phyloP scores from a whole-genome alignment of 441 rosid genomes.

The Brassica hybrid region DNA sequence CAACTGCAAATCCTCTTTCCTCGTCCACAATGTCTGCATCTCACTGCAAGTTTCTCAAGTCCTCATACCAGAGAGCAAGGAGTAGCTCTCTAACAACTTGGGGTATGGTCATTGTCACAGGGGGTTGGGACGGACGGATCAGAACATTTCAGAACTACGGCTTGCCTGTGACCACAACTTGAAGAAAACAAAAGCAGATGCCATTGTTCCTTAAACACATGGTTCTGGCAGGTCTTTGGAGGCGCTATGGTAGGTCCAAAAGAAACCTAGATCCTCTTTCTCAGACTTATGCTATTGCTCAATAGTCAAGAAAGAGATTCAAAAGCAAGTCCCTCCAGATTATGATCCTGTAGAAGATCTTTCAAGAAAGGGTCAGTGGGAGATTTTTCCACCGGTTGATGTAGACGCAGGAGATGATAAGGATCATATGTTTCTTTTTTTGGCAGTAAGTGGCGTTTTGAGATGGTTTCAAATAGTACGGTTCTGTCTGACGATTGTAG shows the following conservation, averaged over 20 bases:
- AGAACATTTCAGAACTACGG: constrained; percentile 92
- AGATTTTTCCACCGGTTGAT: constrained; percentile 29
- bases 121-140: constrained; percentile 93
- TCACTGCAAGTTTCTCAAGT: constrained; percentile 71
- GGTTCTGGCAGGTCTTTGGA: constrained; percentile 28
- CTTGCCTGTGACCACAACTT: constrained; percentile 61
- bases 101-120: constrained; percentile 94
- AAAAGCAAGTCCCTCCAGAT: constrained; percentile 12
- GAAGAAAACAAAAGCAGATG: constrained; percentile 37
- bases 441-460: constrained; percentile 40
- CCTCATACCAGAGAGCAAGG: constrained; percentile 69
- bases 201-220: constrained; percentile 41
- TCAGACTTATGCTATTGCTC: constrained; percentile 3
- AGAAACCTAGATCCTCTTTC: constrained; percentile 14
- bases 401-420: constrained; percentile 38
- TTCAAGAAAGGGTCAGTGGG: constrained; percentile 33
- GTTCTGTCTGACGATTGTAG: constrained; percentile 31
- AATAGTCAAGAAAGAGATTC: constrained; percentile 28
- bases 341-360: constrained; percentile 31
- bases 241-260: constrained; percentile 36
- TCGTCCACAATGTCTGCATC: constrained; percentile 56
- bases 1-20: constrained; percentile 42
- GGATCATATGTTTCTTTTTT: constrained; percentile 34
- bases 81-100: constrained; percentile 68
- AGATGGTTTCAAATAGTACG: constrained; percentile 36